A percentile compares a stretch with the other conserved stretches of the same genome.
Conservation (phyloP, 495 filamentous ascomycete species). For the Daldinia grandis region DNA sequence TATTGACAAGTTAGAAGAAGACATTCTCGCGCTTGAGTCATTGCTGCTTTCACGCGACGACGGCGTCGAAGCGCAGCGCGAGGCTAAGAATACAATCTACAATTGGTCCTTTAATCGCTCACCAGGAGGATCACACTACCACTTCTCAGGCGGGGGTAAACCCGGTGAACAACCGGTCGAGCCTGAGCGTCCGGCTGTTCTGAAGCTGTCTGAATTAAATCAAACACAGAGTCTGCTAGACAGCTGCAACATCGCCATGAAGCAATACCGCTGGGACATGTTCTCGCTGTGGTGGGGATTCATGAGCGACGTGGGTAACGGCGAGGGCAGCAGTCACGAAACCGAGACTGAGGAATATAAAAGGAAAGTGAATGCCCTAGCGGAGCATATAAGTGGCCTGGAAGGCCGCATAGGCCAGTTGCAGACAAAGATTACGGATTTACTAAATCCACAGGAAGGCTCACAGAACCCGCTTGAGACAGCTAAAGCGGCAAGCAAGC, state of each 20-base stretch:
- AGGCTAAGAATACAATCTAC: slow-evolving; percentile 47
- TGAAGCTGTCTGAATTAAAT: slow-evolving; percentile 40
- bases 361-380: background rate
- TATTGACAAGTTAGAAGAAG: slow-evolving; percentile 33
- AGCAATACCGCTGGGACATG: slow-evolving; percentile 48
- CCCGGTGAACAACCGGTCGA: slow-evolving; percentile 9
- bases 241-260: background rate
- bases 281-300: slow-evolving; percentile 55
- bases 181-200: slow-evolving; percentile 12
- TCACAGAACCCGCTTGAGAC: slow-evolving; percentile 7
- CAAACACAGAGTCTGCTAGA: slow-evolving; percentile 37
- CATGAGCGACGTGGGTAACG: slow-evolving; percentile 7
- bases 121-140: slow-evolving; percentile 44
- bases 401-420: background rate
- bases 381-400: background rate
- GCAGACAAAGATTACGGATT: background rate
- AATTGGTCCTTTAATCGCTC: slow-evolving; percentile 44
- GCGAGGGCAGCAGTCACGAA: background rate
- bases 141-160: slow-evolving; percentile 24
- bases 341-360: background rate
- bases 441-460: slow-evolving; percentile 10
- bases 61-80: slow-evolving; percentile 44
- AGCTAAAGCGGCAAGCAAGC: slow-evolving; percentile 24
- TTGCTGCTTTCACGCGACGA: slow-evolving; percentile 48
- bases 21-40: slow-evolving; percentile 37